Base-by-base conservation (phyloP, 345 rosid genomes). In the Citrus maxima region DNA sequence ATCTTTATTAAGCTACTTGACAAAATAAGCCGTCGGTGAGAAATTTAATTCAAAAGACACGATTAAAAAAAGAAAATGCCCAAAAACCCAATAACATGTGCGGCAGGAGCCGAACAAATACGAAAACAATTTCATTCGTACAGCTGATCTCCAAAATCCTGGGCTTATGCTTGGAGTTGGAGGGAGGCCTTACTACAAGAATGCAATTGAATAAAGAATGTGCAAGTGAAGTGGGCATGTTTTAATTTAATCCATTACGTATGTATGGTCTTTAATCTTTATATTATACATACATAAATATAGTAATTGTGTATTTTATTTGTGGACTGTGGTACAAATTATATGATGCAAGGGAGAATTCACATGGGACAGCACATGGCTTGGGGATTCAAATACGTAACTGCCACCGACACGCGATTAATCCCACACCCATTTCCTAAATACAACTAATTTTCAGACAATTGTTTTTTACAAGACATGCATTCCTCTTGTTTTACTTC, bases 291-390 rank as follows among this genome's bases (percentile, higher is more conserved):
- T 40, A 10, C 10, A 38, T 7, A 7, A 24, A n/a, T 38, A 73
- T 3, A 9, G 16, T 60, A 42, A 34, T n/a, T 35, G 24, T 38
- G 7, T 6, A 4, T 12, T 24, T 74, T 62, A 1, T 62, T 28
- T 38, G 40, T 28, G 30, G 16, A 42, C 51, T 3, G 51, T 0
- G 16, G 51, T 12, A 49, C 6, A 21, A 64, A 49, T 64, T 64
- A 30, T 64, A 19, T n/a, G 68, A 32, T 30, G 60, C 0, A 8
- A 40, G 35, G 64, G 42, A 51, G 70, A 32, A 51, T 25, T 66
- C 71, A 66, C 72, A 66, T 67, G 73, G 58, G 73, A 56, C 55
- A 55, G 73, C 66, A n/a, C 73, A 73, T 73, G 78, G 66, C 13
- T 73, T 19, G 25, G 60, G n/a, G 30, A 25, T 62, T 10, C 24